Evolutionary conservation across 148 eudicot species (phyloP), one percentile per base, ranked within the genome.

Genomic region (Rhododendron griersonianum): DNA sequence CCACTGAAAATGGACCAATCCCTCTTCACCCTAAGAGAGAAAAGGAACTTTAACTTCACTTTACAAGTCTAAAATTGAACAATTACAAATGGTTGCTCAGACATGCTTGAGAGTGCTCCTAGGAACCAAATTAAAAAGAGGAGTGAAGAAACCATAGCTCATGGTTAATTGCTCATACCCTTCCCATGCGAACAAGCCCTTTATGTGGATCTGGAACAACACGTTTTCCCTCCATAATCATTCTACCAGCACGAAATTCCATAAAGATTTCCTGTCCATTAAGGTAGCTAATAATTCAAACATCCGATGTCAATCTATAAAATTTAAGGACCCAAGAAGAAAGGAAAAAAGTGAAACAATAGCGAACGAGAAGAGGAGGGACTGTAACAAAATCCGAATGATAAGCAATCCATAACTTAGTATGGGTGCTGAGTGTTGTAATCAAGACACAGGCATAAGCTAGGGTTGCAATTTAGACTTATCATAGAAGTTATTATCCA

Each of bases 171-270:
- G 11, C 48, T 9, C 92, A 87, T 92, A 97, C 99, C 94, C 94
- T 96, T 81, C 89, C 93, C 86, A 97, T 89, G 37, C 95, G 98
- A 89, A 95, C 91, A 81, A 93, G 92, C 81, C 99, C 99, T 94
- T 95, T 95, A 51, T 98, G 98, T 13, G 98, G 76, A 91, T 97
- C 99, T 82, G 98, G 95, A 84, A 94, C 83, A 53, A 95, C 99
- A 59, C 90, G 94, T 86, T 91, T 94, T 67, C 99, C 99, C 83
- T 97, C 96, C 73, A 95, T 80, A 81, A 69, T 53, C 99, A 97
- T 95, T 93, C 95, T 97, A 85, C 99, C 99, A 82, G 99, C 99
- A 81, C 98, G 96, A 84, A 97, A 95, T 88, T 94, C 96, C 91
- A 97, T 61, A 88, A 94, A 84, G 39, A 88, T 84, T 63, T 93